These are phyloP conservation scores for Tephrocybe sp. DNA, from an alignment of 768 basidiomycete genomes.

Conservation along the genomic window DNA sequence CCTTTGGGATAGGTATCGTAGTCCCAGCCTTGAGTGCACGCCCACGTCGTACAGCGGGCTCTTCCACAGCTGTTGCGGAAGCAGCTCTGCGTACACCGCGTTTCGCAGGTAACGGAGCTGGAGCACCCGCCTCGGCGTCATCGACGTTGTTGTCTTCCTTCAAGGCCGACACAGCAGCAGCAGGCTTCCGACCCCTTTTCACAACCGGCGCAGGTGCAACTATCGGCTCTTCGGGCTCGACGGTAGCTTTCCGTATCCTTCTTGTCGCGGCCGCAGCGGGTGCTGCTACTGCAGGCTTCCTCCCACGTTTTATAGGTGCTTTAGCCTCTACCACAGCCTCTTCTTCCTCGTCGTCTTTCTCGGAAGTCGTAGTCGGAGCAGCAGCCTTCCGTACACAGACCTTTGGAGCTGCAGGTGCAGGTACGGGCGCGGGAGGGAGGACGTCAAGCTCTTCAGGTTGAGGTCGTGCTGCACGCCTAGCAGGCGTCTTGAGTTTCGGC, in stretches of 20 bases:
- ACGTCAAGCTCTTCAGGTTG: not conserved
- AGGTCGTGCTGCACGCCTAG: not conserved
- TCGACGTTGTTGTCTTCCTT: no score
- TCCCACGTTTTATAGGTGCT: constrained; percentile 13
- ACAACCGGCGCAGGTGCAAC: not conserved
- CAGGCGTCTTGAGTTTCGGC: constrained; percentile 3
- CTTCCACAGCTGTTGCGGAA: not conserved
- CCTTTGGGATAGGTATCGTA: no score
- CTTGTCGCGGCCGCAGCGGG: no score
- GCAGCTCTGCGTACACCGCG: not conserved
- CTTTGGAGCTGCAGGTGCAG: no score
- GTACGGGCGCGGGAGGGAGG: not conserved
- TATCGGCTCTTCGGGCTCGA: constrained; percentile 26
- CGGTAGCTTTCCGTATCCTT: constrained; percentile 10
- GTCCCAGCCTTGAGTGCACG: no score
- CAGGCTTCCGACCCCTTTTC: constrained; percentile 1
- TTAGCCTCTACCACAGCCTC: constrained; percentile 6
- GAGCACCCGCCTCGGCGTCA: no score
- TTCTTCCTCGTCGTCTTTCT: constrained; percentile 11
- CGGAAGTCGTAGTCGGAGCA: no score
- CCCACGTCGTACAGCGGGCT: no score
- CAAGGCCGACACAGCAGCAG: not conserved
- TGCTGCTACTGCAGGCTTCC: no score
- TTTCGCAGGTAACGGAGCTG: no score
- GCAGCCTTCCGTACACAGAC: constrained; percentile 18